These are phyloP conservation scores for Aspergillus hancockii DNA, from an alignment of 495 filamentous ascomycete genomes.

Conservation along the genomic window DNA sequence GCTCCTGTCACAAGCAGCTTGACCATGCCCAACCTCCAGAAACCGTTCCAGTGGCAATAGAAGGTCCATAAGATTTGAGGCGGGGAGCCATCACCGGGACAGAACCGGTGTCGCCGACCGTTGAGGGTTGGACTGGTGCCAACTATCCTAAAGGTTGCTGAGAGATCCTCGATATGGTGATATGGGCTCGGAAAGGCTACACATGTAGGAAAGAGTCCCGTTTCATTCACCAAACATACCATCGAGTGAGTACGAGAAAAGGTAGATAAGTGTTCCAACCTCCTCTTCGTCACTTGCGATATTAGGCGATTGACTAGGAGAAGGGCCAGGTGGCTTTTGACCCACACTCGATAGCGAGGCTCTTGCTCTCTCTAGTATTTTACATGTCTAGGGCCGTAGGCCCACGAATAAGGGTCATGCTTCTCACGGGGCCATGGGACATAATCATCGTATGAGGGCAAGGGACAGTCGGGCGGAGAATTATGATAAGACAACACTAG, in stretches of 20 bases:
- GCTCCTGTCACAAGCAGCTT: no score
- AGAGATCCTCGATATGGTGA: not conserved
- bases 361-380: constrained; percentile 6
- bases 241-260: constrained; percentile 1
- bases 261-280: not conserved
- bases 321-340: not conserved
- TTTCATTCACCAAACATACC: constrained; percentile 7
- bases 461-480: not conserved
- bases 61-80: constrained; percentile 9
- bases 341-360: no score
- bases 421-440: not conserved
- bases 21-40: constrained; percentile 6
- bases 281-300: not conserved
- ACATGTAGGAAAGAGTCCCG: constrained; percentile 7
- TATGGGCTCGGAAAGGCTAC: not conserved
- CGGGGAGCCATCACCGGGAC: not conserved
- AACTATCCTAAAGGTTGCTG: not conserved
- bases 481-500: constrained; percentile 1
- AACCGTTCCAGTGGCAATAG: constrained; percentile 1
- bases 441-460: not conserved
- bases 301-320: constrained; percentile 6
- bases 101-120: constrained; percentile 4
- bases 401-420: not conserved
- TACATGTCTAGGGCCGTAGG: not conserved
- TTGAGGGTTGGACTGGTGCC: constrained; percentile 5